Evolutionary conservation across 768 basidiomycete species (phyloP).

Genomic region (Boletus tomentosulus): DNA sequence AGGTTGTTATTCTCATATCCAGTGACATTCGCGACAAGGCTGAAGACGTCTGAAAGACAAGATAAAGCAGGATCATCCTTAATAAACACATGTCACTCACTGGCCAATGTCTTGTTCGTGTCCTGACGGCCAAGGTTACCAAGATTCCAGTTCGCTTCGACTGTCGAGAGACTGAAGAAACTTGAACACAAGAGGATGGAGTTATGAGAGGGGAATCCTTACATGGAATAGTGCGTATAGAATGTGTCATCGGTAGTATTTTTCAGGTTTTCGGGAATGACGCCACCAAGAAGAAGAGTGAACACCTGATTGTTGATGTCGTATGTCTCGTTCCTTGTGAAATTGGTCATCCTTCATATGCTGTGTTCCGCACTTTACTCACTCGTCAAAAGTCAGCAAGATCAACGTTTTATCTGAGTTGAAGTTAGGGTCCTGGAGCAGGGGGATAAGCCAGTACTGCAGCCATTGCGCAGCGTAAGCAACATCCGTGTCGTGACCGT

Average conservation of each 20-base stretch:
- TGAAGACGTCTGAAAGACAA: slow-evolving; percentile 41
- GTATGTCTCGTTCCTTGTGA: slow-evolving; percentile 24
- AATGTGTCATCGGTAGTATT: slow-evolving; percentile 48
- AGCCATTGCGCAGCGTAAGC: slow-evolving; percentile 46
- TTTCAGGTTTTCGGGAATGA: slow-evolving; percentile 37
- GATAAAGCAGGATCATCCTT: not conserved
- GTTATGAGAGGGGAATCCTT: not conserved
- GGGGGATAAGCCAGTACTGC: slow-evolving; percentile 45
- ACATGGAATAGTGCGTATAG: slow-evolving; percentile 56
- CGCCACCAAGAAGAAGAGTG: slow-evolving; percentile 41
- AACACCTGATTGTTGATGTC: slow-evolving; percentile 44
- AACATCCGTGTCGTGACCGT: slow-evolving; percentile 55
- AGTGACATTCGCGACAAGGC: slow-evolving; percentile 44
- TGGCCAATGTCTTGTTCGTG: slow-evolving; percentile 38
- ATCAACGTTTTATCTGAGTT: slow-evolving; percentile 54
- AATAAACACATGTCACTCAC: not conserved
- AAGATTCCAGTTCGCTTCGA: slow-evolving; percentile 58
- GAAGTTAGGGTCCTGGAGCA: slow-evolving; percentile 48
- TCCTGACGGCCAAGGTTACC: slow-evolving; percentile 54
- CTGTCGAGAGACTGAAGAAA: slow-evolving; percentile 40
- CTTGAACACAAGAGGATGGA: not conserved
- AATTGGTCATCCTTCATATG: not conserved
- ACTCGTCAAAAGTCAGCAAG: slow-evolving; percentile 60
- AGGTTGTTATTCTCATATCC: slow-evolving; percentile 41
- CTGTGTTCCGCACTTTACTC: slow-evolving; percentile 19